A percentile compares a stretch with the other conserved stretches of the same genome.
Evolutionary conservation across 169 alveolate genomes (phyloP).

Genomic region (Babesia ovata): DNA sequence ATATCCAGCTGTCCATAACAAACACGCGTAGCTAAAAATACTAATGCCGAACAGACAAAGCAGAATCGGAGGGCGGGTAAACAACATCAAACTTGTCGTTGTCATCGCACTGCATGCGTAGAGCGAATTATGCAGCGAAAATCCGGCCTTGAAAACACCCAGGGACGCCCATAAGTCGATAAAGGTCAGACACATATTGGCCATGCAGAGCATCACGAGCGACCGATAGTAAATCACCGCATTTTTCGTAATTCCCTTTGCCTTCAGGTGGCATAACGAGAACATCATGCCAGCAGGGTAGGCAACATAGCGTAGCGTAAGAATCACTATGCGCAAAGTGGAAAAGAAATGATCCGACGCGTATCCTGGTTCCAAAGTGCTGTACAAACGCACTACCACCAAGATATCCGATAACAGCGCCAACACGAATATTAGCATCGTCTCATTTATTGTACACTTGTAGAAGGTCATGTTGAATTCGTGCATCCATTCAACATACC

Average conservation of each 20-base stretch:
- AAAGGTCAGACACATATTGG: slow-evolving; percentile 13
- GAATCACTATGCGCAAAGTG: neutral
- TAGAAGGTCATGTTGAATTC: slow-evolving; percentile 51
- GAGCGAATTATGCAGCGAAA: slow-evolving; percentile 46
- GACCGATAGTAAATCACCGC: neutral
- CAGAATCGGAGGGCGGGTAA: slow-evolving; percentile 37
- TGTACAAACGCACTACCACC: slow-evolving; percentile 27
- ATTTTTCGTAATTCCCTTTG: neutral
- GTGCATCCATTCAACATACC: slow-evolving; percentile 71
- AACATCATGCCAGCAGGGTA: slow-evolving; percentile 7
- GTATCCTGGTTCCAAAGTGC: slow-evolving; percentile 4
- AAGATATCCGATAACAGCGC: slow-evolving; percentile 7
- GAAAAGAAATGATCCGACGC: slow-evolving; percentile 14
- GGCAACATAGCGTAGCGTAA: slow-evolving; percentile 7
- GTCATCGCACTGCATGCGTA: slow-evolving; percentile 31
- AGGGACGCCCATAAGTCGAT: slow-evolving; percentile 19
- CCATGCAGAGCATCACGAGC: neutral
- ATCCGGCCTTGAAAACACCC: slow-evolving; percentile 23
- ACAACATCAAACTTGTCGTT: slow-evolving; percentile 28
- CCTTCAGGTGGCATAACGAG: neutral
- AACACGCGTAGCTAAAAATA: slow-evolving; percentile 2
- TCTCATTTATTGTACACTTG: slow-evolving; percentile 28
- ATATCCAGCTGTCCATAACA: neutral
- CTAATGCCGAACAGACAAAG: slow-evolving; percentile 23
- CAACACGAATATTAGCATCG: slow-evolving; percentile 17